Base-by-base conservation (phyloP, 2,329 filamentous ascomycete species). In the Xylaria sp. region DNA sequence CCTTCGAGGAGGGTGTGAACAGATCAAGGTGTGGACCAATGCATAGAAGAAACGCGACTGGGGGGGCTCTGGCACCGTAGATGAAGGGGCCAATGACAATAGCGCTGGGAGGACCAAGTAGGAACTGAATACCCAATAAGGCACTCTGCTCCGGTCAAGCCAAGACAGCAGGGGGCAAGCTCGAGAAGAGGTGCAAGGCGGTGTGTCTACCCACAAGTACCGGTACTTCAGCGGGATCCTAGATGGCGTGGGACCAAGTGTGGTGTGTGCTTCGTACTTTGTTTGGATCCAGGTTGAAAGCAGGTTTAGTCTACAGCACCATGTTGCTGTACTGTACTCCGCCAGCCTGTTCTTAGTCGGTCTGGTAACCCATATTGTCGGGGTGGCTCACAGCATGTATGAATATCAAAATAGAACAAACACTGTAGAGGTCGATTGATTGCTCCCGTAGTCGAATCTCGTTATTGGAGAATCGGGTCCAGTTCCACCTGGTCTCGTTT, bases 31-130 rank as follows among this genome's bases (percentile, higher is more conserved):
- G 79, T 81, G 80, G 80, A 78, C 83, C 83, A 81, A 74, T 79
- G 82, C 83, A 85, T 85, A 82, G 82, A 79, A 82, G 80, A 83
- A 84, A 84, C 83, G 82, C 82, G 83, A 84, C 81, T 84, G 79
- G 83, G 83, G 83, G 83, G 77, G 72, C 32, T 58, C 71, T 67
- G 73, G 72, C 79, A 81, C 82, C 81, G 82, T 81, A 81, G 80
- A 87, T 86, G 82, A 84, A 82, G 78, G 80, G 80, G 74, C 85
- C 85, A 87, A 87, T 87, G 79, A 81, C 76, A 75, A 77, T 68
- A 70, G 63, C 55, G 69, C 60, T 75, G 69, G 60, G 69, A 79
- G 78, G 78, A 78, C 79, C 80, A 79, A 81, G 81, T 79, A 78
- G 79, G 81, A 79, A 79, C 76, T 76, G 80, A 75, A 78, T 84